Conservation (phyloP, 768 basidiomycete genomes). For the Tylopilus balloui region DNA sequence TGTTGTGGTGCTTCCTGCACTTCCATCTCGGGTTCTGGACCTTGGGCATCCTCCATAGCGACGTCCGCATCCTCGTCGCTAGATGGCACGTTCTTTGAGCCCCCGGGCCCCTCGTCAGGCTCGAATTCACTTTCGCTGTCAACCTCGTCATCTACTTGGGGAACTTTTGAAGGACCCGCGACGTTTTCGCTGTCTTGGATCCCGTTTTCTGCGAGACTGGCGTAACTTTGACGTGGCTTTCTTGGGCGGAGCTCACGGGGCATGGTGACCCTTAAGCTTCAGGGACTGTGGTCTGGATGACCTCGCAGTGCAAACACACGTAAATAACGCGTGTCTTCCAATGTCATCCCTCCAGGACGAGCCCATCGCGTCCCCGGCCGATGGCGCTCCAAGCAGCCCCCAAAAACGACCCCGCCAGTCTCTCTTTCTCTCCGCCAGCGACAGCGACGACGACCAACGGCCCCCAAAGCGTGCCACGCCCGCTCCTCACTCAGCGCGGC, state of each 20-base stretch:
- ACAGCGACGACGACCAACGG: constrained; percentile 37
- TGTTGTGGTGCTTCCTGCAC: constrained; percentile 15
- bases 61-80: constrained; percentile 32
- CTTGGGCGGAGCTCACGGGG: constrained; percentile 53
- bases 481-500: constrained; percentile 9
- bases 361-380: constrained; percentile 34
- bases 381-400: constrained; percentile 9
- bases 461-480: constrained; percentile 24
- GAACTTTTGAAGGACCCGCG: constrained; percentile 40
- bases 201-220: constrained; percentile 32
- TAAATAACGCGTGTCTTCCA: constrained; percentile 36
- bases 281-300: no score
- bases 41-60: constrained; percentile 17
- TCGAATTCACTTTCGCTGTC: constrained; percentile 56
- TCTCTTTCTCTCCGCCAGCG: constrained; percentile 55
- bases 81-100: constrained; percentile 30
- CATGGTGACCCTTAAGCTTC: no score
- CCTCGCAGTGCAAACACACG: constrained; percentile 17
- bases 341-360: constrained; percentile 64
- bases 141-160: constrained; percentile 14
- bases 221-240: constrained; percentile 49
- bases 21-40: constrained; percentile 4
- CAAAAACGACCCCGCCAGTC: constrained; percentile 35
- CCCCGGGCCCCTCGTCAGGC: constrained; percentile 34
- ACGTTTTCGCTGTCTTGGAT: constrained; percentile 30